Base-by-base conservation (phyloP, 352 stramenopile genomes). In the Pythium dissotocum region DNA sequence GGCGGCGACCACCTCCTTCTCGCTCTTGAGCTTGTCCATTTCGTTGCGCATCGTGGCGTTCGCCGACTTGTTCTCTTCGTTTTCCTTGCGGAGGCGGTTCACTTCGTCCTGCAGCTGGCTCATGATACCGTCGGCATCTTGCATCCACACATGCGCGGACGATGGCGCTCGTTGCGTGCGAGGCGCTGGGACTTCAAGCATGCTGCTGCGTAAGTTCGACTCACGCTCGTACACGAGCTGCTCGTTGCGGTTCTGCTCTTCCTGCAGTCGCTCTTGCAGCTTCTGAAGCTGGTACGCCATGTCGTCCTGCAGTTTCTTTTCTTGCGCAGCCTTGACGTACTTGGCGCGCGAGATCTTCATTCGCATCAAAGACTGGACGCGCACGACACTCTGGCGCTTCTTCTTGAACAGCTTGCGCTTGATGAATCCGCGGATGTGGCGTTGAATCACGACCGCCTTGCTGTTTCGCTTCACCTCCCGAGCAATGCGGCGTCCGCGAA, bases 271-370 rank as follows among this genome's bases (percentile, higher is more conserved):
- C 16, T 88, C 75, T 69, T 96, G 89, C 2, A 96, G 74, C 59
- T 87, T 85, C 26, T 93, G 65, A 14, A 96, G 71, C 63, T 96
- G 88, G 69, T 90, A 95, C 48, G 80, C 75, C 88, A 96, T 96
- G 66, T 96, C 85, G 42, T 86, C 87, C 67, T 96, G 83, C 58
- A 89, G 71, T 67, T 91, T 90, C 71, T 94, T 84, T 44, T 96
- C 87, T 35, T 93, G 72, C 12, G 92, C 75, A 26, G 77, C 84
- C 44, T 82, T 84, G 5, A 89, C 65, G 63, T 87, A 96, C 73
- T 94, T 95, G 7, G 83, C 79, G 2, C 85, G 79, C 68, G 89
- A 79, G 44, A 94, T 85, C 61, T 83, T 89, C 88, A 96, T 96
- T 53, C 88, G 85, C 56, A 90, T 82, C 40, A 91, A 69, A 4